Evolutionary conservation across 1,139 yeast genomes (phyloP).

Genomic region (Saccharomyces pastorianus): DNA sequence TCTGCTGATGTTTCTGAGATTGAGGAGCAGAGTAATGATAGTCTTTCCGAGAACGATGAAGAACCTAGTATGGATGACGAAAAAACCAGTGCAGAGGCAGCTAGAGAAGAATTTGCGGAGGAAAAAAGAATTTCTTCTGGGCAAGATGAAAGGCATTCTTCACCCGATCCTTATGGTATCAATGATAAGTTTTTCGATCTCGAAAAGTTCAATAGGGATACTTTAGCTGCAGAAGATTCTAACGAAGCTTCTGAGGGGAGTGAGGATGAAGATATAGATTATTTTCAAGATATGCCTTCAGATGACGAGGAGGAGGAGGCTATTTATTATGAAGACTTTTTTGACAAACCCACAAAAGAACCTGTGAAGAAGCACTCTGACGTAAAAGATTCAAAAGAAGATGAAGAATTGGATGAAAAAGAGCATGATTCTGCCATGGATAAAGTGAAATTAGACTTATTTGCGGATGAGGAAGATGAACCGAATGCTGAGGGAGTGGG

Average conservation of each 20-base stretch:
- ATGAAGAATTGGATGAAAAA: slow-evolving; percentile 32
- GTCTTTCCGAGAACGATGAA: background rate
- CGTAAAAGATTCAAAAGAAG: slow-evolving; percentile 26
- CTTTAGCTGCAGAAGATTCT: slow-evolving; percentile 59
- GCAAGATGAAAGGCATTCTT: slow-evolving; percentile 9
- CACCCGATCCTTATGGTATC: slow-evolving; percentile 44
- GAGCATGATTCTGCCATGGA: slow-evolving; percentile 53
- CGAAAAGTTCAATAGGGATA: slow-evolving; percentile 77
- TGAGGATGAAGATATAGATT: slow-evolving; percentile 53
- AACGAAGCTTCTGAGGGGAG: slow-evolving; percentile 39
- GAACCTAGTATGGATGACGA: background rate
- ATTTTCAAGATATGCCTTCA: slow-evolving; percentile 51
- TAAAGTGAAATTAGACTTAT: slow-evolving; percentile 55
- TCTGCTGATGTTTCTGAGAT: background rate
- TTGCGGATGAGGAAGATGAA: slow-evolving; percentile 43
- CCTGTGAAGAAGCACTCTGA: slow-evolving; percentile 9
- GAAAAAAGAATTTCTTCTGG: slow-evolving; percentile 13
- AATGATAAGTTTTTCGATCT: slow-evolving; percentile 82
- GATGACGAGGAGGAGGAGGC: slow-evolving; percentile 57
- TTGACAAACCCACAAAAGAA: slow-evolving; percentile 42
- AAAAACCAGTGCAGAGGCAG: slow-evolving; percentile 11
- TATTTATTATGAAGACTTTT: slow-evolving; percentile 67
- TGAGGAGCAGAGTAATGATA: background rate
- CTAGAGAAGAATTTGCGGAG: slow-evolving; percentile 19
- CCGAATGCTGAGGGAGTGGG: slow-evolving; percentile 36